Evolutionary conservation across 768 basidiomycete species (phyloP).

Genomic region (Tricholoma sp.): DNA sequence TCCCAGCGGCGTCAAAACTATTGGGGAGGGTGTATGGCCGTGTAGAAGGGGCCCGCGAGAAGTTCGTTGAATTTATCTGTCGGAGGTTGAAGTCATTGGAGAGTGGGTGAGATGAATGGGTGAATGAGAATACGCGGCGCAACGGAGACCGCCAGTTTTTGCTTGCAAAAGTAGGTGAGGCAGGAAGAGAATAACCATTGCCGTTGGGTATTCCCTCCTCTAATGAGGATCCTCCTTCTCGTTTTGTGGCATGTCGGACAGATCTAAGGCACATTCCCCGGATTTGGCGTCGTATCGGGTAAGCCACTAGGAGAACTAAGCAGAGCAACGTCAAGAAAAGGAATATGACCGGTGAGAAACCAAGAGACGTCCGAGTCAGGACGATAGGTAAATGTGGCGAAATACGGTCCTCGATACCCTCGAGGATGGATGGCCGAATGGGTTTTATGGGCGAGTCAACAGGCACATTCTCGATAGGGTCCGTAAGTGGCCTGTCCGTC

Average conservation of each 20-base stretch:
- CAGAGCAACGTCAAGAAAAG: constrained; percentile 48
- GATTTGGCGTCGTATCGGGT: constrained; percentile 56
- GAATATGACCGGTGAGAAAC: constrained; percentile 66
- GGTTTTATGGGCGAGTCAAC: constrained; percentile 54
- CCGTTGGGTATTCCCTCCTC: constrained; percentile 43
- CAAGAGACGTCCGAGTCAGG: constrained; percentile 58
- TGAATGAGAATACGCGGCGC: constrained; percentile 27
- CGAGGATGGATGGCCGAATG: constrained; percentile 60
- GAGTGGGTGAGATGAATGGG: constrained; percentile 20
- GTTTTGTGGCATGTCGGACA: constrained; percentile 30
- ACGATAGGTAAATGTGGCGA: constrained; percentile 63
- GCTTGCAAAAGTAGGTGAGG: constrained; percentile 28
- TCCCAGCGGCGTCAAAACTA: constrained; percentile 21
- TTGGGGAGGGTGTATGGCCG: constrained; percentile 32
- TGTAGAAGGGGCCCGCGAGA: constrained; percentile 28
- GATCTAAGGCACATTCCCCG: constrained; percentile 42
- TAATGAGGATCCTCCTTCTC: constrained; percentile 37
- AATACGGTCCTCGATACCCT: constrained; percentile 57
- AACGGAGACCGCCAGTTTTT: constrained; percentile 29
- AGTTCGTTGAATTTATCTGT: constrained; percentile 15
- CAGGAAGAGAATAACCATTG: constrained; percentile 19
- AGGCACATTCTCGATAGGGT: constrained; percentile 67
- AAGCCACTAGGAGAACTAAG: constrained; percentile 38
- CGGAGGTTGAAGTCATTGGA: constrained; percentile 22
- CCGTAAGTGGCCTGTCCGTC: constrained; percentile 53